These are phyloP conservation scores for Apiotrichum veenhuisii DNA, from an alignment of 1,284 basidiomycete species.

Conservation along the genomic window DNA sequence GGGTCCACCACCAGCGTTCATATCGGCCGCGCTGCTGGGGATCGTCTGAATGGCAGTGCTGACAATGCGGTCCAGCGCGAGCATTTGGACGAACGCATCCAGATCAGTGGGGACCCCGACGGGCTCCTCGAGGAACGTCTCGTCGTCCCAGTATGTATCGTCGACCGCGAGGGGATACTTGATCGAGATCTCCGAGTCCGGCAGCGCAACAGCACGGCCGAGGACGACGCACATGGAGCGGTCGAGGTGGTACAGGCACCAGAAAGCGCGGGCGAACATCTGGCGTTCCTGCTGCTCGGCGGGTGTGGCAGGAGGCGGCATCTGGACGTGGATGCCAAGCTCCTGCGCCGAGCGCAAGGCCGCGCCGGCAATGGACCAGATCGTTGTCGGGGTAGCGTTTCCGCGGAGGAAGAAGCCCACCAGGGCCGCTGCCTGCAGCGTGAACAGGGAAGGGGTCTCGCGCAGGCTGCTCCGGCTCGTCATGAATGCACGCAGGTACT, in stretches of 20 bases:
- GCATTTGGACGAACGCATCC: constrained; percentile 61
- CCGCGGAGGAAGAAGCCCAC: constrained; percentile 53
- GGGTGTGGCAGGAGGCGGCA: not conserved
- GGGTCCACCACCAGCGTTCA: no score
- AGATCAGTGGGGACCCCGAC: constrained; percentile 34
- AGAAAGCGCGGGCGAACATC: not conserved
- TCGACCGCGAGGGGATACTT: constrained; percentile 63
- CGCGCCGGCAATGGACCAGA: constrained; percentile 66
- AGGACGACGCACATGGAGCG: constrained; percentile 48
- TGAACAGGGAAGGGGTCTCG: constrained; percentile 61
- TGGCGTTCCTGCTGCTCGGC: constrained; percentile 1
- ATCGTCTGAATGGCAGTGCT: constrained; percentile 66
- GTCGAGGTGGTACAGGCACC: constrained; percentile 57
- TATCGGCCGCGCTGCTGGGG: constrained; percentile 57
- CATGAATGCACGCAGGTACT: constrained; percentile 63
- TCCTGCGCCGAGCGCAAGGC: constrained; percentile 60
- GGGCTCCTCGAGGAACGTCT: not conserved
- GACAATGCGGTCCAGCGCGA: constrained; percentile 66
- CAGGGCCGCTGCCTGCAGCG: constrained; percentile 61
- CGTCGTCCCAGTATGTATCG: constrained; percentile 22
- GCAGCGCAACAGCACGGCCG: constrained; percentile 48
- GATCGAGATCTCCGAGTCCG: constrained; percentile 76
- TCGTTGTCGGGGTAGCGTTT: constrained; percentile 62
- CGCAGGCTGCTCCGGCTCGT: constrained; percentile 55
- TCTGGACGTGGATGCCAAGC: constrained; percentile 48